These are phyloP conservation scores for Apiotrichum gracile DNA, from an alignment of 1,284 basidiomycete genomes.

Conservation along the genomic window DNA sequence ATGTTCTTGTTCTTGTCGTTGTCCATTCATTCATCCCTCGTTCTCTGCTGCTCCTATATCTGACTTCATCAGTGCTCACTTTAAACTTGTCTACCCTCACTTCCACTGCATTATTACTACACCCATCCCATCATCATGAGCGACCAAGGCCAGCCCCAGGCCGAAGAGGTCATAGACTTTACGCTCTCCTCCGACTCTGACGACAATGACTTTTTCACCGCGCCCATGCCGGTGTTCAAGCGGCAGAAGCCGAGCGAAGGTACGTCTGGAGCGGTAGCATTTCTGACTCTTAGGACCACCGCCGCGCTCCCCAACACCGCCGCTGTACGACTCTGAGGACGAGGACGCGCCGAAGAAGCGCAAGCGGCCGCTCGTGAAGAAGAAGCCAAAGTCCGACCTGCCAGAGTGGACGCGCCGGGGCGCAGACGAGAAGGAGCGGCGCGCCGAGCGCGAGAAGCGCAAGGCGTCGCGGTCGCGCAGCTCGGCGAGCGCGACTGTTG, in stretches of 20 bases:
- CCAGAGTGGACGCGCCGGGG: conserved; percentile 4
- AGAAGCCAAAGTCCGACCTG: neutral
- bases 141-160: conserved; percentile 1
- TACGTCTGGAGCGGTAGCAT: no score
- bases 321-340: neutral
- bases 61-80: neutral
- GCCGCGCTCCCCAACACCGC: neutral
- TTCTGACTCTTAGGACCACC: neutral
- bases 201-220: neutral
- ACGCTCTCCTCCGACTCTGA: neutral
- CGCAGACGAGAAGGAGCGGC: neutral
- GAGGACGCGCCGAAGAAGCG: neutral
- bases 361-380: neutral
- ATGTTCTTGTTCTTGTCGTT: neutral
- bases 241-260: no score
- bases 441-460: neutral
- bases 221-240: no score
- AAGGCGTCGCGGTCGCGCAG: neutral
- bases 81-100: no score
- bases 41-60: no score
- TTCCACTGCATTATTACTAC: no score
- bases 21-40: no score
- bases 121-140: neutral
- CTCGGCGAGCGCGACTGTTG: neutral
- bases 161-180: neutral